Evolutionary conservation across 2,329 filamentous ascomycete species (phyloP).

Genomic region (Pestalotiopsis sp.): DNA sequence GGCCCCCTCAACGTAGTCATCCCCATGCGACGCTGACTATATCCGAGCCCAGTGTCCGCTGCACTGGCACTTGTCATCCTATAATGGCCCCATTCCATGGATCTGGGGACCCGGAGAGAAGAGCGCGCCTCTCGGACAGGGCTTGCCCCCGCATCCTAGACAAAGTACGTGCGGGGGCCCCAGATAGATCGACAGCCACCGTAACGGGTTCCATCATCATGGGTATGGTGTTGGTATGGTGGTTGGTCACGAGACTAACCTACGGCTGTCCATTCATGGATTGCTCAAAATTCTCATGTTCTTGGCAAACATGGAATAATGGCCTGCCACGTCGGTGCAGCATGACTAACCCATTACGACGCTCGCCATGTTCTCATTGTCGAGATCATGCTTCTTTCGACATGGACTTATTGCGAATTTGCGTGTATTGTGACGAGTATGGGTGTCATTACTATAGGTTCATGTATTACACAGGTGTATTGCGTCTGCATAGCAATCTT

Average conservation of each 20-base stretch:
- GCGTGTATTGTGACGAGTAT: too few relatives aligned
- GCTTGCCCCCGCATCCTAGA: neutral
- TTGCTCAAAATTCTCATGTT: neutral
- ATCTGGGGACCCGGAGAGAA: conserved; percentile 2
- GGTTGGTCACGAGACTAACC: neutral
- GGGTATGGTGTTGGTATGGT: neutral
- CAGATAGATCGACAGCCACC: neutral
- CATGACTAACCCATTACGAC: neutral
- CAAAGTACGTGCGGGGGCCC: neutral
- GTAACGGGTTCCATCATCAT: neutral
- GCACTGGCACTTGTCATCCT: neutral
- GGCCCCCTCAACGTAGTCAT: neutral
- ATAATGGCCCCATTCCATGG: conserved; percentile 1
- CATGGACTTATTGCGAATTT: too few relatives aligned
- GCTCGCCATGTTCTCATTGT: neutral
- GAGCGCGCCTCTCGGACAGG: neutral
- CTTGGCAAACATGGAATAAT: neutral
- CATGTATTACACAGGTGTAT: too few relatives aligned
- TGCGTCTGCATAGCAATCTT: too few relatives aligned
- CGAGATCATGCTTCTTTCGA: too few relatives aligned
- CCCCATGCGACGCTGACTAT: neutral
- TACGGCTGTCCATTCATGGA: neutral
- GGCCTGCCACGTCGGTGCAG: neutral
- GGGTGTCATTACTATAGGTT: too few relatives aligned
- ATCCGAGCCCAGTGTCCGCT: neutral